These are phyloP conservation scores for Lithospermum erythrorhizon DNA, from an alignment of 257 asterid genomes.

Conservation along the genomic window DNA sequence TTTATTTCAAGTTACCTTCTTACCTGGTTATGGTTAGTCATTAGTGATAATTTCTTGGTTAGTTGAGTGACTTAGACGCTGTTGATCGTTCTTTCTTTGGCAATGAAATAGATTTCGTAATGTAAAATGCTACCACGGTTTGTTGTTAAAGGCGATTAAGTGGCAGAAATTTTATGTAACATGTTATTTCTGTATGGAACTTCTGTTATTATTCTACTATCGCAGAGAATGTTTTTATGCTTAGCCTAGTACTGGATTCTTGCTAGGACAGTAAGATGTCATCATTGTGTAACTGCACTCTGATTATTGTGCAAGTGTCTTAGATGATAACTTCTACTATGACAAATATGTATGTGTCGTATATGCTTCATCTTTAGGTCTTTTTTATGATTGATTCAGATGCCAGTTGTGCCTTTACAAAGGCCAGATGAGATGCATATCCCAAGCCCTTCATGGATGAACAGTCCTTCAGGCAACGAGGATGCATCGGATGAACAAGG, in stretches of 20 bases:
- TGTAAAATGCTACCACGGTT: too few species aligned
- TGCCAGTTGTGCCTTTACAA: constrained; percentile 87
- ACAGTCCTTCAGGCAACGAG: constrained; percentile 50
- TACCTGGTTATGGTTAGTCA: too few species aligned
- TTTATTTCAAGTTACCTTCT: too few species aligned
- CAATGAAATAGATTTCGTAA: background rate
- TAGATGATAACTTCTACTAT: too few species aligned
- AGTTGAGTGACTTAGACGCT: background rate
- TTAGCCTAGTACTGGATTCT: background rate
- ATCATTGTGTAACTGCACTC: background rate
- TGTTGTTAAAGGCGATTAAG: too few species aligned
- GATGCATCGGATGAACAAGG: constrained; percentile 57
- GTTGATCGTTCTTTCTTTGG: background rate
- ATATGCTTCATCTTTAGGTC: constrained; percentile 7
- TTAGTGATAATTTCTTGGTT: too few species aligned
- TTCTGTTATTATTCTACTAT: background rate
- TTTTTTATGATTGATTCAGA: constrained; percentile 31
- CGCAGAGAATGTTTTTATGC: background rate
- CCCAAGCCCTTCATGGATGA: constrained; percentile 93
- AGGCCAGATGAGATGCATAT: constrained; percentile 79
- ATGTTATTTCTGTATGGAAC: background rate
- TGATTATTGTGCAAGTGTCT: too few species aligned
- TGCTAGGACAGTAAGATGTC: background rate
- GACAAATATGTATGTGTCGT: too few species aligned
- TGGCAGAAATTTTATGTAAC: too few species aligned